Base-by-base conservation (phyloP, 2,329 filamentous ascomycete species). In the Septoria linicola region DNA sequence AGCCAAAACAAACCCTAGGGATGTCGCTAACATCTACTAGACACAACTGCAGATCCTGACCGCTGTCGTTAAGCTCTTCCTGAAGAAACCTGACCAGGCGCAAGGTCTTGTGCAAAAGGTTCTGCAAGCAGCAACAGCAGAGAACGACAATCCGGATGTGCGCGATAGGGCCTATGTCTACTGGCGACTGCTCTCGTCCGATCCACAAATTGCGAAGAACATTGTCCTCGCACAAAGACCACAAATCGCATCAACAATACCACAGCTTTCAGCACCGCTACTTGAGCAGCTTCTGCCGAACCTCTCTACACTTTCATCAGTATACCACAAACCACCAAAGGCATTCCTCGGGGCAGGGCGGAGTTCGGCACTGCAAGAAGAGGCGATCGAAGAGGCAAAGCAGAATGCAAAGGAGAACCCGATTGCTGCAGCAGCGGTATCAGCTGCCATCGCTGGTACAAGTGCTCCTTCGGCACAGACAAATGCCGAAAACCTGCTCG, bases 11-110 rank as follows among this genome's bases (percentile, higher is more conserved):
- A 21, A 4, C 3, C 14, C 4, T 41, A 3, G 8, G 8, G 8
- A 20, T 19, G 25, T 16, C 43, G 52, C 70, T 76, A 59, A 77
- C 10, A 43, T 8, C 34, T 8, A 46, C 0, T 62, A 96, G 85
- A 96, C 90, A n/a, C 93, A 99, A 77, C 76, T 99, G 45, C 93
- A 99, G 72, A 97, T 97, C 62, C 79, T 99, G 63, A 99, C 93
- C 7, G 91, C 93, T 1, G 91, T 96, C 3, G 92, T 99, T 50
- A 99, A 99, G 71, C 80, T 99, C 25, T 99, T 97, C 78, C 73
- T 99, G 59, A 97, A 99, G 74, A 95, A 96, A 72, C 93, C 93
- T 2, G 87, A 93, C 64, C 90, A 88, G 67, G 92, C 88, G 49
- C 92, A 97, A 73, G 83, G 83, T 1, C 77, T 99, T 2, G 92